Conservation (phyloP, 768 basidiomycete genomes). For the Hypholoma sublateritium region DNA sequence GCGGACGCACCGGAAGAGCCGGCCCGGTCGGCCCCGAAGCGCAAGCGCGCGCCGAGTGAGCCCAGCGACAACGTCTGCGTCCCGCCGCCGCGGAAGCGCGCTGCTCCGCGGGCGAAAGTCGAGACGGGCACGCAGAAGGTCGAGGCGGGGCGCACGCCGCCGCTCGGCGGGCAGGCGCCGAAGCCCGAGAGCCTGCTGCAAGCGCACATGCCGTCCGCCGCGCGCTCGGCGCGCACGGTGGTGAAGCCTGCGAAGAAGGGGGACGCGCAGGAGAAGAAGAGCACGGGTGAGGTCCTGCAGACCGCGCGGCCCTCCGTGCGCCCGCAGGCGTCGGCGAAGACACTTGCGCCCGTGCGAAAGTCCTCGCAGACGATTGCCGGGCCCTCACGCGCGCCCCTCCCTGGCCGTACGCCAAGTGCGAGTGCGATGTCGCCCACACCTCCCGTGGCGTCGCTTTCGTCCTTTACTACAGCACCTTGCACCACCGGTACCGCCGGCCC, state of each 20-base stretch:
- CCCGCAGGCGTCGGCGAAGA: no score
- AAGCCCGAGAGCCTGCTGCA: neutral
- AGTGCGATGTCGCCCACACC: no score
- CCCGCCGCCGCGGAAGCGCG: neutral
- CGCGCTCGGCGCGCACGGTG: no score
- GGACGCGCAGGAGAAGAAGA: no score
- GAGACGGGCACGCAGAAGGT: neutral
- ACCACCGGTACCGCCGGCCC: neutral
- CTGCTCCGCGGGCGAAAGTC: neutral
- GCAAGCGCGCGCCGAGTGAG: neutral
- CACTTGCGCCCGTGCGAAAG: no score
- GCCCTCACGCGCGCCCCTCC: no score
- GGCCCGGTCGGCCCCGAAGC: neutral
- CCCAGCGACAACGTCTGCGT: neutral
- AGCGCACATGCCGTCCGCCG: no score
- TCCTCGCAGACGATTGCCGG: no score
- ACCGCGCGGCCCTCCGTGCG: no score
- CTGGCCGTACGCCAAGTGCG: no score
- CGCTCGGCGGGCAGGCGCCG: neutral
- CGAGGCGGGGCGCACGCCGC: neutral
- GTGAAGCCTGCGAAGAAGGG: no score
- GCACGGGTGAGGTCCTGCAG: no score
- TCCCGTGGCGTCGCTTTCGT: neutral
- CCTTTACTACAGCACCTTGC: neutral
- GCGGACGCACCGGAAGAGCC: neutral